Base-by-base conservation (phyloP, 768 basidiomycete genomes). In the Dentipellis sp. region DNA sequence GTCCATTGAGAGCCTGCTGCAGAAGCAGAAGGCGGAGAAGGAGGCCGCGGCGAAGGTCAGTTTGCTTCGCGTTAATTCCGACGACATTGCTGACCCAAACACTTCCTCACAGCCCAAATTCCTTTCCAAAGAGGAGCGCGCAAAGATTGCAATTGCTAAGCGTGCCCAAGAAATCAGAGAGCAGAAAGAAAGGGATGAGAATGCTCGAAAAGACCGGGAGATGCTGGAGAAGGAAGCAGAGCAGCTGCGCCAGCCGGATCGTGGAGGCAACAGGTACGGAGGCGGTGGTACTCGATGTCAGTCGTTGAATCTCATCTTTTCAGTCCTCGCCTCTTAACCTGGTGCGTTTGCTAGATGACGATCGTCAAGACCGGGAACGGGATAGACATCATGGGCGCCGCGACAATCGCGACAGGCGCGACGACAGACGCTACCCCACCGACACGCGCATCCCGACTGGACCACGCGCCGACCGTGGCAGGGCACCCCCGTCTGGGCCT, bases 51-150 rank as follows among this genome's bases (percentile, higher is more conserved):
- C 93, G 51, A 97, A 92, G 80, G 94, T 91, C 29, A 29, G 6
- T 29, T 56, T 34, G 42, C 17, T 45, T 69, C 67, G n/a, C 38
- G 39, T 22, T 35, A 34, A 22, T 21, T 23, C 11, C 2, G 14
- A 10, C 14, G 14, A 23, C n/a, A 35, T 29, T 10, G 21, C 47
- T 60, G 23, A 59, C 59, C 56, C 9, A 29, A n/a, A 5, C 48
- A 10, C 47, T 17, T 19, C 52, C 34, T 45, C 58, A 50, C 56
- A 97, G 94, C 95, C 95, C 37, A 95, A 84, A 70, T 98, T 98
- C 74, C 76, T 98, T 12, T 82, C 90, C 2, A 98, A 91, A 71
- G 91, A 94, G 61, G 90, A 97, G 65, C 83, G 95, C 50, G 91
- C 91, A 16, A 82, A 83, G 65, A 72, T 97, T 37, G 95, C 95